These are phyloP conservation scores for Gossypium lobatum DNA, from an alignment of 441 rosid genomes.

Conservation along the genomic window DNA sequence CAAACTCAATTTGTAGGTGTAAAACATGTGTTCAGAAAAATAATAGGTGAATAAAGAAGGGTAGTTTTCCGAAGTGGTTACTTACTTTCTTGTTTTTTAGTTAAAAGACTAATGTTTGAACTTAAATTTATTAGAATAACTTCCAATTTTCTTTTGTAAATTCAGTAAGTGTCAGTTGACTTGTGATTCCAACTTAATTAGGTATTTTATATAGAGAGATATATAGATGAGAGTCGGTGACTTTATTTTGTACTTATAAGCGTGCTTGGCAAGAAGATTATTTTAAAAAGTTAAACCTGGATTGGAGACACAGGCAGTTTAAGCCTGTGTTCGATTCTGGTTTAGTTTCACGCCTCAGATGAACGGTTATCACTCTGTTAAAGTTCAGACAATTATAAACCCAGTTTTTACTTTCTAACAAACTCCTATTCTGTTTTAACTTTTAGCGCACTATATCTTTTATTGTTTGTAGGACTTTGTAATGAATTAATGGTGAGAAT, in stretches of 20 bases:
- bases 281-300: background rate
- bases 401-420: background rate
- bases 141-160: background rate
- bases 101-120: background rate
- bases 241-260: background rate
- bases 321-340: background rate
- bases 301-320: background rate
- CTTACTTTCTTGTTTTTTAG: background rate
- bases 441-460: background rate
- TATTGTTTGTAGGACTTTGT: slow-evolving; percentile 1
- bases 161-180: background rate
- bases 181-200: background rate
- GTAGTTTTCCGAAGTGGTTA: background rate
- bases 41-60: background rate
- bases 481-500: slow-evolving; percentile 2
- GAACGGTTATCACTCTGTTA: background rate
- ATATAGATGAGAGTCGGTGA: background rate
- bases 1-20: background rate
- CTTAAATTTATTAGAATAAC: slow-evolving; percentile 1
- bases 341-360: background rate
- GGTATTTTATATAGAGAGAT: background rate
- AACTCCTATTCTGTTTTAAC: background rate
- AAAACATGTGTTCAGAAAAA: background rate
- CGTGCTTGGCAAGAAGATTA: background rate
- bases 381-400: background rate